Conservation (phyloP, 345 rosid genomes). For the Durio zibethinus region DNA sequence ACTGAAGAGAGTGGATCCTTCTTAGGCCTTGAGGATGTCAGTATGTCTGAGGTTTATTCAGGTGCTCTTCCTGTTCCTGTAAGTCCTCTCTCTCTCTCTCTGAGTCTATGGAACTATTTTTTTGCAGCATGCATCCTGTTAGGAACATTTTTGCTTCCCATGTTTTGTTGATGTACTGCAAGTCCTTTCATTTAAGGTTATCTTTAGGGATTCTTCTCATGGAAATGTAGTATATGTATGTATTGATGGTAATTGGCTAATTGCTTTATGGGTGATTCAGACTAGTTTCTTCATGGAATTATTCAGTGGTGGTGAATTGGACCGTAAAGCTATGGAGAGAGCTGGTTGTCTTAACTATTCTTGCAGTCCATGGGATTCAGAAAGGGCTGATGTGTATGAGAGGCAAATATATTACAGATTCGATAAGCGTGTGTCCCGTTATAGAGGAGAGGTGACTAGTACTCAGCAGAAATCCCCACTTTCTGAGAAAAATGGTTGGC, state of each 20-base stretch:
- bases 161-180: background rate
- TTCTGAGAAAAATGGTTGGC: slow-evolving; percentile 69
- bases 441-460: slow-evolving; percentile 92
- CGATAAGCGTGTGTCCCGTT: slow-evolving; percentile 69
- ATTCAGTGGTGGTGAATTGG: slow-evolving; percentile 79
- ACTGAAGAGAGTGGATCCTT: slow-evolving; percentile 75
- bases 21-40: slow-evolving; percentile 84
- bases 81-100: slow-evolving; percentile 31
- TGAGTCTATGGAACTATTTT: background rate
- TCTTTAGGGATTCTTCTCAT: background rate
- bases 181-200: background rate
- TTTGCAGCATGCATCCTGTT: background rate
- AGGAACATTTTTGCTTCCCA: background rate
- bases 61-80: slow-evolving; percentile 64
- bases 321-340: slow-evolving; percentile 79
- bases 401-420: slow-evolving; percentile 82
- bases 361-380: slow-evolving; percentile 84
- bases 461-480: slow-evolving; percentile 77
- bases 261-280: slow-evolving; percentile 36
- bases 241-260: background rate
- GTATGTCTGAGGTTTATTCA: slow-evolving; percentile 71
- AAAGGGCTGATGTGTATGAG: slow-evolving; percentile 68
- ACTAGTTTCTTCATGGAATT: slow-evolving; percentile 65
- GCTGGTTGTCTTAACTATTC: slow-evolving; percentile 85
- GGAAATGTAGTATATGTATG: background rate